A percentile compares a stretch with the other conserved stretches of the same genome.
Conservation (phyloP, 139 green algal genomes). For the Pseudopediastrum boryanum region DNA sequence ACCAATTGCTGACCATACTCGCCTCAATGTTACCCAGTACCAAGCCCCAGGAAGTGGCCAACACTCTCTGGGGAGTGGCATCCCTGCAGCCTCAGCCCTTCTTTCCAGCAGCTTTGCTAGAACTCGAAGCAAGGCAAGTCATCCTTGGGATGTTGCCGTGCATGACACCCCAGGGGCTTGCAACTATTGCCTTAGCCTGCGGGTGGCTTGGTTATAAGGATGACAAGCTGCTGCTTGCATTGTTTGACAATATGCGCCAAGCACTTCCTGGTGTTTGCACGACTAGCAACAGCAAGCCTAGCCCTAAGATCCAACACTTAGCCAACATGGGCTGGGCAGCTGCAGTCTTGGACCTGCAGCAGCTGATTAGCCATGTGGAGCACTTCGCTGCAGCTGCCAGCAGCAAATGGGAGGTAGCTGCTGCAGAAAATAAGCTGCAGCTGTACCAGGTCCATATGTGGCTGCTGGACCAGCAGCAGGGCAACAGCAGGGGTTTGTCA, state of each 20-base stretch:
- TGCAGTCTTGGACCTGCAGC: constrained; percentile 9
- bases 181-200: neutral
- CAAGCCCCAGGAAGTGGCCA: neutral
- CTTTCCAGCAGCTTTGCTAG: neutral
- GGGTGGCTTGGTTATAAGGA: neutral
- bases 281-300: neutral
- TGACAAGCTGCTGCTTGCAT: neutral
- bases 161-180: neutral
- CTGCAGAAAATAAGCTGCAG: neutral
- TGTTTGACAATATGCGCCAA: constrained; percentile 15
- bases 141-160: neutral
- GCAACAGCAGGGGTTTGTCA: neutral
- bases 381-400: neutral
- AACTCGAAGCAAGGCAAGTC: neutral
- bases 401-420: neutral
- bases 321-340: constrained; percentile 1
- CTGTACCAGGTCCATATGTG: constrained; percentile 7
- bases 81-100: neutral
- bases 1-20: neutral
- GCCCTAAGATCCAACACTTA: neutral
- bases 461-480: constrained; percentile 4
- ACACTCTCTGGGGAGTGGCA: neutral
- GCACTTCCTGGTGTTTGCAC: neutral
- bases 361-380: neutral
- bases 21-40: too few species aligned